These are phyloP conservation scores for Rostrohypoxylon terebratum DNA, from an alignment of 495 filamentous ascomycete species.

Conservation along the genomic window DNA sequence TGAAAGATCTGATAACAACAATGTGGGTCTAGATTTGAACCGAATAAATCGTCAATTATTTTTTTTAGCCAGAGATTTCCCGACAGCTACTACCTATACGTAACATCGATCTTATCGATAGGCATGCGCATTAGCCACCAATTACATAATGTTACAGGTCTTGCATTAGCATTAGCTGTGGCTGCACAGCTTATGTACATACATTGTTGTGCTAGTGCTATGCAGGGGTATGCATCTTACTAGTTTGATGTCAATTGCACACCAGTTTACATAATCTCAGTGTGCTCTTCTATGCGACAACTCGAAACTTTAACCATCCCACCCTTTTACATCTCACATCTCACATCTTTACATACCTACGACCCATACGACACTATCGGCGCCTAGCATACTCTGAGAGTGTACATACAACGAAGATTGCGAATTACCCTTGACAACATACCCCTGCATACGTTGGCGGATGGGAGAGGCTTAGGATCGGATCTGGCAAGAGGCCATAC, in stretches of 20 bases:
- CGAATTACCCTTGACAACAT: background rate
- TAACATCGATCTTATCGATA: slow-evolving; percentile 9
- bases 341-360: background rate
- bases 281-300: background rate
- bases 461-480: slow-evolving; percentile 30
- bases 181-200: slow-evolving; percentile 1
- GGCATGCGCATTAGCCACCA: background rate
- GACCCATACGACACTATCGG: background rate
- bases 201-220: background rate
- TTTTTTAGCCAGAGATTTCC: slow-evolving; percentile 38
- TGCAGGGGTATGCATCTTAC: slow-evolving; percentile 2
- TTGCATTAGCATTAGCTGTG: background rate
- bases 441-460: background rate
- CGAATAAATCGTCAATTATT: slow-evolving; percentile 21
- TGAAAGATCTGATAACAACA: slow-evolving; percentile 49
- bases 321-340: background rate
- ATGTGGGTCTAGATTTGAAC: slow-evolving; percentile 28
- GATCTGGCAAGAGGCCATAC: slow-evolving; percentile 24
- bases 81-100: slow-evolving; percentile 38
- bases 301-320: background rate
- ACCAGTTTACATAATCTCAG: background rate
- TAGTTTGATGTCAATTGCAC: slow-evolving; percentile 1
- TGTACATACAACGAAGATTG: background rate
- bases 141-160: background rate
- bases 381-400: slow-evolving; percentile 13